phyloP scores from a whole-genome alignment of 441 rosid genomes.

The Mallotus japonicus region DNA sequence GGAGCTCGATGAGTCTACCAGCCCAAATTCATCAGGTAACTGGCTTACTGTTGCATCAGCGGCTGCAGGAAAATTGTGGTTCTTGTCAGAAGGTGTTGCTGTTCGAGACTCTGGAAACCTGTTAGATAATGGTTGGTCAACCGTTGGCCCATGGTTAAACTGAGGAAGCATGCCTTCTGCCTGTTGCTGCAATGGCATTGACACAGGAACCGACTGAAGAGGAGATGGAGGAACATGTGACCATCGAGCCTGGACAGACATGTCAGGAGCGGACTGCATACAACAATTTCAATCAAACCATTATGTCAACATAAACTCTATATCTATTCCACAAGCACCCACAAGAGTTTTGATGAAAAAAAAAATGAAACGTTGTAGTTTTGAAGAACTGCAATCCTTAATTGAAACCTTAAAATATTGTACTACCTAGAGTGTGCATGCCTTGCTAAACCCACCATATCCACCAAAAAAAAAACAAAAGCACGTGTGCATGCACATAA shows the following conservation, averaged over 20 bases:
- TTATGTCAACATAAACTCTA: neutral
- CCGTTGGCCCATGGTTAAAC: conserved; percentile 48
- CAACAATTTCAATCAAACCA: conserved; percentile 19
- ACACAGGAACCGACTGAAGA: conserved; percentile 50
- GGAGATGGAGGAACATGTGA: conserved; percentile 64
- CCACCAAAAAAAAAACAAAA: neutral
- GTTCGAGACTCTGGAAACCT: conserved; percentile 48
- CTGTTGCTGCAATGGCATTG: conserved; percentile 67
- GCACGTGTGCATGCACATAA: neutral
- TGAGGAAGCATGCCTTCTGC: conserved; percentile 51
- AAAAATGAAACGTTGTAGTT: neutral
- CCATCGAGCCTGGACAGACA: conserved; percentile 80
- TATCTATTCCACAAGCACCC: neutral
- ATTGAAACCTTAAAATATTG: too few relatives aligned
- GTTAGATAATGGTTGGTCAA: conserved; percentile 46
- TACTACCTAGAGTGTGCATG: neutral
- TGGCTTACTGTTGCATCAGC: conserved; percentile 39
- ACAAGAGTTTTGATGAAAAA: neutral
- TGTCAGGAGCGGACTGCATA: conserved; percentile 70
- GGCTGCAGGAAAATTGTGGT: conserved; percentile 30
- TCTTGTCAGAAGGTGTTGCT: conserved; percentile 41
- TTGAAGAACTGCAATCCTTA: neutral
- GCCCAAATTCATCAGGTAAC: conserved; percentile 57
- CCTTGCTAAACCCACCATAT: neutral
- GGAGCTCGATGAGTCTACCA: conserved; percentile 56